phyloP scores from a whole-genome alignment of 129 eudicot genomes.

The Kitagawia praeruptora region DNA sequence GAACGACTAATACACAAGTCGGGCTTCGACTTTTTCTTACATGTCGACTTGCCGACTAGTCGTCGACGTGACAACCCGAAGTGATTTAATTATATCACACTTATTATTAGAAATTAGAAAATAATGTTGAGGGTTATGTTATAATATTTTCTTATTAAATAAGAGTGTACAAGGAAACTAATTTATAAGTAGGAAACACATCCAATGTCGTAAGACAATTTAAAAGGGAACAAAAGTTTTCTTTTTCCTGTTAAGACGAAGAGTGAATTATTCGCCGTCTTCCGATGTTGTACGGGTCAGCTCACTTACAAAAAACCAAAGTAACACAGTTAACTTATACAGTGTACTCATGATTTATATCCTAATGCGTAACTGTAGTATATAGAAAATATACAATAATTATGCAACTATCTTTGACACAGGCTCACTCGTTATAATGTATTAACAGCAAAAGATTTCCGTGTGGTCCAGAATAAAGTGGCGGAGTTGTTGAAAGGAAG shows the following conservation, averaged over 20 bases:
- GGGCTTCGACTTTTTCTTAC: too few species aligned
- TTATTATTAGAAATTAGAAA: not conserved
- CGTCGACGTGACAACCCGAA: too few species aligned
- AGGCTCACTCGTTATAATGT: constrained; percentile 11
- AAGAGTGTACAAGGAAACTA: not conserved
- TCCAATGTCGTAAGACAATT: not conserved
- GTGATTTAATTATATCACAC: not conserved
- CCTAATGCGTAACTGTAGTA: too few species aligned
- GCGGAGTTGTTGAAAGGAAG: constrained; percentile 83
- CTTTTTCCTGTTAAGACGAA: not conserved
- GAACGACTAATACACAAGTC: too few species aligned
- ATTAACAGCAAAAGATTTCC: constrained; percentile 78
- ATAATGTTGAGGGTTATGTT: not conserved
- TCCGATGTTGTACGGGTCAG: not conserved
- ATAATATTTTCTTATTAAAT: not conserved
- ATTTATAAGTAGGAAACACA: not conserved
- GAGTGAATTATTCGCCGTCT: not conserved
- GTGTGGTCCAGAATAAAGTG: constrained; percentile 77
- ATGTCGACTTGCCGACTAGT: too few species aligned
- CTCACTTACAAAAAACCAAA: not conserved
- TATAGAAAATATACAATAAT: not conserved
- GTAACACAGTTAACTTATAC: not conserved
- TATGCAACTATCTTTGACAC: constrained; percentile 1
- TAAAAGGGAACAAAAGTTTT: not conserved
- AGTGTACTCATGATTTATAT: too few species aligned